A percentile compares a stretch with the other conserved stretches of the same genome.
These are phyloP conservation scores for Trypanosoma boissoni DNA, from an alignment of 208 protist genomes.

Conservation along the genomic window DNA sequence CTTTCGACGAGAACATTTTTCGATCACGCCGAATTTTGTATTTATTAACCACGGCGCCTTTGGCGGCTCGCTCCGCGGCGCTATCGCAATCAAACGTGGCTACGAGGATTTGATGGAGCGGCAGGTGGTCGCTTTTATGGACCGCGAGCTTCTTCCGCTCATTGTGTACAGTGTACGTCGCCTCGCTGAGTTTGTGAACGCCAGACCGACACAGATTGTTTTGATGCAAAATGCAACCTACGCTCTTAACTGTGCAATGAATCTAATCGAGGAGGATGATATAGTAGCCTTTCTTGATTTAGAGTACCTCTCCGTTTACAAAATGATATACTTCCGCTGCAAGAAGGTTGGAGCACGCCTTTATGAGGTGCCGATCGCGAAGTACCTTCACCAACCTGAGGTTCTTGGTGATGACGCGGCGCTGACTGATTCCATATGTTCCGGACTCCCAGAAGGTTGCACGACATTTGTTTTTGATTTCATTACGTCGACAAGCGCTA, in stretches of 20 bases:
- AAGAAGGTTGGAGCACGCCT: slow-evolving; percentile 58
- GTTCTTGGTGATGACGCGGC: slow-evolving; percentile 67
- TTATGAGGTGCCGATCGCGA: slow-evolving; percentile 63
- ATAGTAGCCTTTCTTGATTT: slow-evolving; percentile 80
- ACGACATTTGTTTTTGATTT: slow-evolving; percentile 83
- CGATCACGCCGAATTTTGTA: slow-evolving; percentile 57
- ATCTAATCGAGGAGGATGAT: slow-evolving; percentile 60
- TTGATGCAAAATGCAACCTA: slow-evolving; percentile 90
- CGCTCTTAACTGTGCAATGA: slow-evolving; percentile 84
- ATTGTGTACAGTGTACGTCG: slow-evolving; percentile 76
- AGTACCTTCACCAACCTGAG: slow-evolving; percentile 51
- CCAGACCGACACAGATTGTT: slow-evolving; percentile 74
- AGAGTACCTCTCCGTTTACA: slow-evolving; percentile 88
- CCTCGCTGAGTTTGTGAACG: slow-evolving; percentile 69
- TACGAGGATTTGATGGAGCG: slow-evolving; percentile 73
- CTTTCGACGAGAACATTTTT: slow-evolving; percentile 65
- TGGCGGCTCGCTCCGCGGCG: slow-evolving; percentile 67
- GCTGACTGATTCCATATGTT: slow-evolving; percentile 52
- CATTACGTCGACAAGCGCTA: slow-evolving; percentile 83
- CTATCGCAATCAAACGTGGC: slow-evolving; percentile 65
- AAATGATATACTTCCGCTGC: slow-evolving; percentile 87
- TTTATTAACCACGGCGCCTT: slow-evolving; percentile 95
- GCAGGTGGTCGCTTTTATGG: slow-evolving; percentile 86
- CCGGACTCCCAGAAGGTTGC: slow-evolving; percentile 63
- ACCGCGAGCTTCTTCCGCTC: slow-evolving; percentile 83